Evolutionary conservation across 345 rosid genomes (phyloP).

Genomic region (Acer saccharum): DNA sequence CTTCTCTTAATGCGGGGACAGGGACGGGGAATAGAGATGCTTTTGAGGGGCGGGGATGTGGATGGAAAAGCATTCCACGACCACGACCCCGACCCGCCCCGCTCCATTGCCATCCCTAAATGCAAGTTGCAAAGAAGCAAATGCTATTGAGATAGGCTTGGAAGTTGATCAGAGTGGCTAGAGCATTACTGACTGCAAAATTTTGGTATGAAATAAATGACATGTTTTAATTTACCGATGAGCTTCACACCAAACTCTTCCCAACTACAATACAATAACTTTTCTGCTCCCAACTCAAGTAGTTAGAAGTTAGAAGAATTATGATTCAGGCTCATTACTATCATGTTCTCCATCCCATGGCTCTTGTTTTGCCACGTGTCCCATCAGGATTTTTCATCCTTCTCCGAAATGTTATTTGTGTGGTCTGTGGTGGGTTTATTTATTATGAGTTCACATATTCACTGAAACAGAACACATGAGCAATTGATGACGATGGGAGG

Average conservation of each 20-base stretch:
- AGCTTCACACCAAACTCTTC: constrained; percentile 17
- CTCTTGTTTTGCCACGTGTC: constrained; percentile 2
- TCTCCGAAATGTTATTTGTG: too few relatives aligned
- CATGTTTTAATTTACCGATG: constrained; percentile 25
- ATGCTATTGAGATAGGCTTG: too few relatives aligned
- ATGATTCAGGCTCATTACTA: constrained; percentile 17
- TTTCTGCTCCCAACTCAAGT: constrained; percentile 26
- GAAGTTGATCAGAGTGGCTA: too few relatives aligned
- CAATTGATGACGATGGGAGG: not conserved
- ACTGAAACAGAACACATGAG: not conserved
- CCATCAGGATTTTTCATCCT: not conserved
- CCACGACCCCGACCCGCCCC: too few relatives aligned
- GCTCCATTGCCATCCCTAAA: too few relatives aligned
- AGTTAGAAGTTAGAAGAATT: constrained; percentile 42
- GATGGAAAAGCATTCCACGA: too few relatives aligned
- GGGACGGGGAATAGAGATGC: too few relatives aligned
- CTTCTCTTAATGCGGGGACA: too few relatives aligned
- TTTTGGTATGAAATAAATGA: constrained; percentile 5
- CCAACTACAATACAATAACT: constrained; percentile 40
- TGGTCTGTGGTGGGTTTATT: not conserved
- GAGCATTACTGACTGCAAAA: too few relatives aligned
- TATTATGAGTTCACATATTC: not conserved
- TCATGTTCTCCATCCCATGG: not conserved
- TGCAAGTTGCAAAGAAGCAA: too few relatives aligned
- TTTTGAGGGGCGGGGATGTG: too few relatives aligned